A percentile compares a stretch with the other conserved stretches of the same genome.
phyloP scores from a whole-genome alignment of 768 basidiomycete genomes.

The Pulveroboletus sp. region DNA sequence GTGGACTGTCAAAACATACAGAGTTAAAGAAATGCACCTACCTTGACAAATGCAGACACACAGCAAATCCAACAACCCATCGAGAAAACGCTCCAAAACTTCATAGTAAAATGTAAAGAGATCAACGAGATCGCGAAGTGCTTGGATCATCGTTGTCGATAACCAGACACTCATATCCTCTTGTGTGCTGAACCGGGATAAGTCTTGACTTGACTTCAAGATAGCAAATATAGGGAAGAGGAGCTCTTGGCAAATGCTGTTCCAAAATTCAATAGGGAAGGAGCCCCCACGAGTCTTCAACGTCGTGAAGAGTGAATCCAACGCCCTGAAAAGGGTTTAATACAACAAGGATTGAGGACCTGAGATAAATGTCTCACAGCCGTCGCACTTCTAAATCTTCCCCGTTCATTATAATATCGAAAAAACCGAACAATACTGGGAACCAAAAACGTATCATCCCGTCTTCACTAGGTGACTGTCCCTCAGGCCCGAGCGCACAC shows the following conservation, averaged over 20 bases:
- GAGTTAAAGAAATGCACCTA: constrained; percentile 27
- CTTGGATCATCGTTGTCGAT: constrained; percentile 98
- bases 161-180: constrained; percentile 99
- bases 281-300: constrained; percentile 85
- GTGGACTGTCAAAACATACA: constrained; percentile 5
- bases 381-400: constrained; percentile 97
- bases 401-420: constrained; percentile 99
- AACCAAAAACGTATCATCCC: constrained; percentile 97
- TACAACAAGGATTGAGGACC: constrained; percentile 2
- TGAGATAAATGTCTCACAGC: constrained; percentile 58
- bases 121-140: constrained; percentile 91
- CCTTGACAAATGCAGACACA: constrained; percentile 99
- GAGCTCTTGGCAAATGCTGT: constrained; percentile 93
- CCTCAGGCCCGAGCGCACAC: constrained; percentile 39
- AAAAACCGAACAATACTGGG: constrained; percentile 95
- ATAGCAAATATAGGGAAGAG: constrained; percentile 99
- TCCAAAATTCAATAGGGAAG: constrained; percentile 94
- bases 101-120: constrained; percentile 96
- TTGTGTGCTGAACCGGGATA: constrained; percentile 91
- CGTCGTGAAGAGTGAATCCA: constrained; percentile 95
- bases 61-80: constrained; percentile 89
- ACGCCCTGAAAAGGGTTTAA: constrained; percentile 54
- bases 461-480: constrained; percentile 57
- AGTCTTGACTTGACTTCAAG: constrained; percentile 86
- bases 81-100: constrained; percentile 83